Conservation (phyloP, 2,329 filamentous ascomycete genomes). For the Apiospora rasikravindrae region DNA sequence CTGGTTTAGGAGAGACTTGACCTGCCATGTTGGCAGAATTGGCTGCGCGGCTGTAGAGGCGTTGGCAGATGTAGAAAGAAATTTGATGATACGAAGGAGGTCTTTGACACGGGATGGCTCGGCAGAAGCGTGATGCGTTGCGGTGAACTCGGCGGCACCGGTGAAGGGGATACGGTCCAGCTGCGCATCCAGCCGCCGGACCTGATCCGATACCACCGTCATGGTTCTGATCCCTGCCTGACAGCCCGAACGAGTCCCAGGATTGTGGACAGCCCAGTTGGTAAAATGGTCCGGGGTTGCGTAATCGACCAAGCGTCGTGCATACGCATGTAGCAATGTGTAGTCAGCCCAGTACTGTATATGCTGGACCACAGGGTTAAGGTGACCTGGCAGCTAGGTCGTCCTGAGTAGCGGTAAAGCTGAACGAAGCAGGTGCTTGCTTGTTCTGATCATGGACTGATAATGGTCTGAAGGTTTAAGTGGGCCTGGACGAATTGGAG, state of each 20-base stretch:
- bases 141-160: constrained; percentile 49
- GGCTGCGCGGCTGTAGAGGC: constrained; percentile 68
- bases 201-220: constrained; percentile 44
- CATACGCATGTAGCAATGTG: background rate
- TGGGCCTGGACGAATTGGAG: constrained; percentile 4
- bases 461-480: constrained; percentile 8
- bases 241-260: background rate
- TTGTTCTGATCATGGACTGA: constrained; percentile 10
- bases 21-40: constrained; percentile 63
- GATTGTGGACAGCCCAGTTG: background rate
- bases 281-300: background rate
- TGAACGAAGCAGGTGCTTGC: background rate
- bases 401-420: constrained; percentile 13
- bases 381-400: background rate
- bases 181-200: constrained; percentile 68
- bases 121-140: constrained; percentile 40
- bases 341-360: constrained; percentile 4
- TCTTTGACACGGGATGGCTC: constrained; percentile 61
- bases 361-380: background rate
- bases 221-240: constrained; percentile 4
- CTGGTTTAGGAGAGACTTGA: constrained; percentile 67
- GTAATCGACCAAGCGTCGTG: background rate
- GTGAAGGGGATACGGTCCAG: constrained; percentile 66
- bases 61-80: constrained; percentile 56
- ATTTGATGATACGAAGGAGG: constrained; percentile 71